These are phyloP conservation scores for Notholithocarpus densiflorus DNA, from an alignment of 306 rosid genomes.

Conservation along the genomic window DNA sequence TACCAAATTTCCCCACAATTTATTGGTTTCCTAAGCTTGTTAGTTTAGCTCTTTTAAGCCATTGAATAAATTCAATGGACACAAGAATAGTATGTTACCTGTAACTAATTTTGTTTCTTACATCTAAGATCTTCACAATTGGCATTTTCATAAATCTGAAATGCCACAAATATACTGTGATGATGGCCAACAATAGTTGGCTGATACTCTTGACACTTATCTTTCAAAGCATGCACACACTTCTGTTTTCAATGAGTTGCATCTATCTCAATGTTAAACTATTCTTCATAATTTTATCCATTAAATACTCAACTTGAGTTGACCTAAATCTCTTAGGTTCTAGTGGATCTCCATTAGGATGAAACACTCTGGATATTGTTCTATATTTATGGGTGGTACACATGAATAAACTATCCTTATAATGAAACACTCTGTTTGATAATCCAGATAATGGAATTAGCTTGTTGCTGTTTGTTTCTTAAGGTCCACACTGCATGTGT, in stretches of 20 bases:
- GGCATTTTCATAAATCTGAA: too few relatives aligned
- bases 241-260: neutral
- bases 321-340: neutral
- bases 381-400: neutral
- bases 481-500: neutral
- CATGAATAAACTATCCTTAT: neutral
- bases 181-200: neutral
- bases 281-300: neutral
- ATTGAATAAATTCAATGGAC: neutral
- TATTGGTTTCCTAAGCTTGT: conserved; percentile 7
- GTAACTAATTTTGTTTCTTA: neutral
- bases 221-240: neutral
- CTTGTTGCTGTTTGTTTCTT: neutral
- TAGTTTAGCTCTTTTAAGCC: conserved; percentile 1
- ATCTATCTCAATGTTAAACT: neutral
- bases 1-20: conserved; percentile 16
- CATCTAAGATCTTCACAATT: neutral
- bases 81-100: too few relatives aligned
- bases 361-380: neutral
- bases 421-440: neutral
- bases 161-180: neutral
- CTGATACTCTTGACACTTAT: neutral
- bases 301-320: neutral
- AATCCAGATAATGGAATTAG: neutral
- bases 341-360: neutral